A percentile compares a stretch with the other conserved stretches of the same genome.
Conservation (phyloP, 1,139 yeast species). For the Hansenula sp. region DNA sequence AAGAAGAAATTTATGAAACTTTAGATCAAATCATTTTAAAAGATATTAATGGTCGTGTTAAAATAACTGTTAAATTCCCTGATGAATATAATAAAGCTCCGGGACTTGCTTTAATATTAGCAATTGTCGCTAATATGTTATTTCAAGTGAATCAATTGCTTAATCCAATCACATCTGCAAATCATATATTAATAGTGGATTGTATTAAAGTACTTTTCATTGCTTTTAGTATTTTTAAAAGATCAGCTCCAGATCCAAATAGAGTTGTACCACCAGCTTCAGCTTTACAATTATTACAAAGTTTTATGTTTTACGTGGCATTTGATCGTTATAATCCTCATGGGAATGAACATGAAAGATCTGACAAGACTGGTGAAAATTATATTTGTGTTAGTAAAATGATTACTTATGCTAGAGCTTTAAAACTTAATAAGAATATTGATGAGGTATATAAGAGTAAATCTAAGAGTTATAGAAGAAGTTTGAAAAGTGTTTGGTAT, state of each 20-base stretch:
- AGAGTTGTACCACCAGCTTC: background rate
- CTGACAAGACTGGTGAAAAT: constrained; percentile 1
- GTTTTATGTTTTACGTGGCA: background rate
- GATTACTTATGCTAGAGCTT: background rate
- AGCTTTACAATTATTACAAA: background rate
- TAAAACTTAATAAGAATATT: constrained; percentile 1
- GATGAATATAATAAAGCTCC: background rate
- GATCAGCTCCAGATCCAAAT: background rate
- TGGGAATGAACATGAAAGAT: constrained; percentile 1
- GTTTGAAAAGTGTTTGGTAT: constrained; percentile 1
- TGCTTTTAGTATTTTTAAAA: background rate
- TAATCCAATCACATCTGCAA: background rate
- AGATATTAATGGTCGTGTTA: background rate
- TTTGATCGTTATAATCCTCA: constrained; percentile 2
- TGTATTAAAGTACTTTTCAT: background rate
- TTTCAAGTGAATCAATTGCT: background rate
- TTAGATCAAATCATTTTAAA: background rate
- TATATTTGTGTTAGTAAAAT: background rate
- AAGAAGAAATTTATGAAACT: background rate
- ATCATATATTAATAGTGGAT: constrained; percentile 1
- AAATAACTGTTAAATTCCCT: background rate
- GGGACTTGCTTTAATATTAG: background rate
- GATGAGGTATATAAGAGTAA: background rate
- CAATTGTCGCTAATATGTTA: background rate
- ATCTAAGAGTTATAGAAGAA: background rate